Conservation (phyloP, 306 rosid species). For the Phaseolus lunatus region DNA sequence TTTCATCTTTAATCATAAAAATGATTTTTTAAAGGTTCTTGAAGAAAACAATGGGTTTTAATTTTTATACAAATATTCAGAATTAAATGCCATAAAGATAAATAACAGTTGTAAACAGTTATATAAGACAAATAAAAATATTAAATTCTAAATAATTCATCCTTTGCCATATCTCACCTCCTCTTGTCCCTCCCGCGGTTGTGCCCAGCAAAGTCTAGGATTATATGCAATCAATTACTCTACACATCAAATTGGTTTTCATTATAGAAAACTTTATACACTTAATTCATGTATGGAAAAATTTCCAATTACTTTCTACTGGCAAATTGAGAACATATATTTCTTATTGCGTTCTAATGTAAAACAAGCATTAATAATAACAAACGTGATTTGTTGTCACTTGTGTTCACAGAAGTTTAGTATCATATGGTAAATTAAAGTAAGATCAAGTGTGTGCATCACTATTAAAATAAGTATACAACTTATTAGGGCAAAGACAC, state of each 20-base stretch:
- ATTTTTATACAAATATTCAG: not conserved
- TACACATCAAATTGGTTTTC: not conserved
- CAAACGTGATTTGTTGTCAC: not conserved
- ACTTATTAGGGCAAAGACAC: conserved; percentile 1
- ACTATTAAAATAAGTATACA: not conserved
- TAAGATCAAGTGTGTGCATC: conserved; percentile 16
- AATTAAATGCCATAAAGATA: not conserved
- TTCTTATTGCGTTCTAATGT: not conserved
- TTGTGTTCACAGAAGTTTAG: not conserved
- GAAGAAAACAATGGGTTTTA: not conserved
- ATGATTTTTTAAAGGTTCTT: not conserved
- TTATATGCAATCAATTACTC: not conserved
- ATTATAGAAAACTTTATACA: not conserved
- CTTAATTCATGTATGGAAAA: not conserved
- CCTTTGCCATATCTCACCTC: not conserved
- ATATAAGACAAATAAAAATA: too few species aligned
- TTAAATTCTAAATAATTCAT: not conserved
- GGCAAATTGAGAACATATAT: not conserved
- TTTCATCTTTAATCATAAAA: not conserved
- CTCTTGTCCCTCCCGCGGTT: not conserved
- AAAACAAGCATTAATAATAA: not conserved
- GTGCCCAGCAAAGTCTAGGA: not conserved
- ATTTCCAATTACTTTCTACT: not conserved
- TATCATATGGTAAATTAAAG: conserved; percentile 16
- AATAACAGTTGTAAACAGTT: too few species aligned